Evolutionary conservation across 331 rosid genomes (phyloP).

Genomic region (Malus hybrid): DNA sequence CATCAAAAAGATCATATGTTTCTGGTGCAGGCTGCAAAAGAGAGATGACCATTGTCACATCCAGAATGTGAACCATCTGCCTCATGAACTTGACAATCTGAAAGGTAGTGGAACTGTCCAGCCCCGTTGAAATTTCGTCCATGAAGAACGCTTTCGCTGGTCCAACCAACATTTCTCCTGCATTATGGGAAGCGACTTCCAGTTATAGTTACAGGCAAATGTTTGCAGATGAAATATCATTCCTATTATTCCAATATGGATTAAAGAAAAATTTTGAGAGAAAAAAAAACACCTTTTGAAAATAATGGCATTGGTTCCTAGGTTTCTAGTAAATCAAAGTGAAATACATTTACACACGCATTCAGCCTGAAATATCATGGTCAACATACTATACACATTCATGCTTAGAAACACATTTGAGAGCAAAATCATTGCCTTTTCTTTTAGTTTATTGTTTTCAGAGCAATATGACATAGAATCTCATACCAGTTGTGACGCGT

Average conservation of each 20-base stretch:
- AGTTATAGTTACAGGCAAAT: not conserved
- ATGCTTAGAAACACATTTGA: not conserved
- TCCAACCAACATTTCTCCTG: slow-evolving; percentile 54
- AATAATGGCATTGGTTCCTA: not conserved
- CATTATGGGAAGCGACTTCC: not conserved
- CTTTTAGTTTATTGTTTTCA: too few relatives aligned
- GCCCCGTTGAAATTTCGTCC: slow-evolving; percentile 47
- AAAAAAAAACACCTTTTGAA: not conserved
- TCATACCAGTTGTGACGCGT: slow-evolving; percentile 37
- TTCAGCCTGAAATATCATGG: not conserved
- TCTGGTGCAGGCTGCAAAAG: slow-evolving; percentile 49
- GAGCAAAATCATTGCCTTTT: too few relatives aligned
- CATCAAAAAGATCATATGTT: slow-evolving; percentile 39
- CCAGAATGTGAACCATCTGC: slow-evolving; percentile 36
- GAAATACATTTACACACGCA: not conserved
- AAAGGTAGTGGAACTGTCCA: slow-evolving; percentile 42
- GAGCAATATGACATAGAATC: not conserved
- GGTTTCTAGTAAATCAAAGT: not conserved
- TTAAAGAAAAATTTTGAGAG: not conserved
- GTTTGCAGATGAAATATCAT: not conserved
- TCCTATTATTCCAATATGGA: not conserved
- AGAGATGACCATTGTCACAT: slow-evolving; percentile 34
- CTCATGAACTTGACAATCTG: slow-evolving; percentile 34
- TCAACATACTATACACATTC: not conserved
- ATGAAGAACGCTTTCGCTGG: slow-evolving; percentile 32